phyloP scores from a whole-genome alignment of 805 yeast species.

The Ogataea neopini region DNA sequence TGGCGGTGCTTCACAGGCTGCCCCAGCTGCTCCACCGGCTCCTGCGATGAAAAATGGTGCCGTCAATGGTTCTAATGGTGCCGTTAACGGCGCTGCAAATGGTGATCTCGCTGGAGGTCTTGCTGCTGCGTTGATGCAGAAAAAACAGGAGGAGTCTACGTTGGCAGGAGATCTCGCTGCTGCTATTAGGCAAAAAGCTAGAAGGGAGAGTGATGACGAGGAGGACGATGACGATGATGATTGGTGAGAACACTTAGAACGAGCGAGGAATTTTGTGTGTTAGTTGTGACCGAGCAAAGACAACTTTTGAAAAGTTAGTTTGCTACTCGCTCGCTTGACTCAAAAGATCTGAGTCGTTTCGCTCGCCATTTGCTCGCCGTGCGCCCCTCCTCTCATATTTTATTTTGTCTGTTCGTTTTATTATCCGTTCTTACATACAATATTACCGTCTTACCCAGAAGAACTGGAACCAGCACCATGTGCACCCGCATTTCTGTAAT shows the following conservation, averaged over 20 bases:
- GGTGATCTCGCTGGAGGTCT: conserved; percentile 44
- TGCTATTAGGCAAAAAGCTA: conserved; percentile 78
- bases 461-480: conserved; percentile 1
- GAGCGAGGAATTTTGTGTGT: no score
- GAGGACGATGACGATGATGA: conserved; percentile 62
- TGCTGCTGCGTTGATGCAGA: conserved; percentile 68
- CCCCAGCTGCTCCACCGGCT: conserved; percentile 21
- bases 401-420: not conserved
- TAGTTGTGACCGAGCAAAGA: no score
- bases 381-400: not conserved
- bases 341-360: no score
- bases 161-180: conserved; percentile 88
- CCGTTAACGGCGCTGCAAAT: conserved; percentile 7
- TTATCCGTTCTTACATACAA: not conserved
- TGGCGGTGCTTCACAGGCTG: conserved; percentile 23
- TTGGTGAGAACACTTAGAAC: no score
- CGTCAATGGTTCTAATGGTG: conserved; percentile 8
- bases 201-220: conserved; percentile 70
- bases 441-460: not conserved
- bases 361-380: no score
- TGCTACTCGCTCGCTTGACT: no score
- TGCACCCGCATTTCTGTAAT: not conserved
- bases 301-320: no score
- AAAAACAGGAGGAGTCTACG: conserved; percentile 57
- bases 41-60: conserved; percentile 10